Percentiles rank a stretch among this genome's conserved stretches.
Conservation (phyloP, 2,329 filamentous ascomycete species). For the Xylaria sp. region DNA sequence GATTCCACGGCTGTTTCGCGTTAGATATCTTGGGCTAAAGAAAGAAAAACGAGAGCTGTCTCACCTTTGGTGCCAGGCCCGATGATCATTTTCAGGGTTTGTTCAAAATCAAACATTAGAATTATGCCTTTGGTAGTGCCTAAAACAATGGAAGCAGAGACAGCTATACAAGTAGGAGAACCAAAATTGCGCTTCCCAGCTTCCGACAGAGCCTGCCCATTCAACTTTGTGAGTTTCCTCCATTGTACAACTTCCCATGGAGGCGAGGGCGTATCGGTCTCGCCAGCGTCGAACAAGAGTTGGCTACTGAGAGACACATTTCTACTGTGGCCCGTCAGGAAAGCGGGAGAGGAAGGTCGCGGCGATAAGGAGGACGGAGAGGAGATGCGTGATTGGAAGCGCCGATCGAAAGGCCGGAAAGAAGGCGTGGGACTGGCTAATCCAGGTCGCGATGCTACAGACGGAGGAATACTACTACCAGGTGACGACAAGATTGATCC, state of each 20-base stretch:
- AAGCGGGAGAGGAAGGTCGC: constrained; percentile 77
- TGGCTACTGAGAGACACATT: constrained; percentile 80
- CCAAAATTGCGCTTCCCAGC: constrained; percentile 92
- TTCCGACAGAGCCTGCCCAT: constrained; percentile 89
- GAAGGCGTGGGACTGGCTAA: constrained; percentile 76
- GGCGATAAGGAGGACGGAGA: constrained; percentile 66
- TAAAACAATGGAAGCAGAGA: constrained; percentile 86
- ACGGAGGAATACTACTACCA: constrained; percentile 75
- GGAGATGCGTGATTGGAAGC: constrained; percentile 86
- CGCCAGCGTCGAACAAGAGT: constrained; percentile 64
- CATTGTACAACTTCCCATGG: constrained; percentile 98
- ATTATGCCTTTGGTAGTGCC: constrained; percentile 95
- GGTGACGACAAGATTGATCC: constrained; percentile 69
- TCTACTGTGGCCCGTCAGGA: constrained; percentile 77
- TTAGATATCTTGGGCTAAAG: constrained; percentile 40
- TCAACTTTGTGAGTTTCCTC: constrained; percentile 91
- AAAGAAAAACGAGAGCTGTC: constrained; percentile 29
- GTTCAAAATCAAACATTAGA: constrained; percentile 95
- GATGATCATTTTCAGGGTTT: constrained; percentile 91
- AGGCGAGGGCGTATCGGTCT: constrained; percentile 73
- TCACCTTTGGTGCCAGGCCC: constrained; percentile 88
- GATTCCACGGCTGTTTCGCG: constrained; percentile 76
- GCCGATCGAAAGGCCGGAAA: constrained; percentile 90
- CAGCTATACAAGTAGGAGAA: constrained; percentile 83
- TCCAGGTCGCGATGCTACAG: constrained; percentile 69